Conservation (phyloP, 2,329 filamentous ascomycete species). For the Fusarium sp. region DNA sequence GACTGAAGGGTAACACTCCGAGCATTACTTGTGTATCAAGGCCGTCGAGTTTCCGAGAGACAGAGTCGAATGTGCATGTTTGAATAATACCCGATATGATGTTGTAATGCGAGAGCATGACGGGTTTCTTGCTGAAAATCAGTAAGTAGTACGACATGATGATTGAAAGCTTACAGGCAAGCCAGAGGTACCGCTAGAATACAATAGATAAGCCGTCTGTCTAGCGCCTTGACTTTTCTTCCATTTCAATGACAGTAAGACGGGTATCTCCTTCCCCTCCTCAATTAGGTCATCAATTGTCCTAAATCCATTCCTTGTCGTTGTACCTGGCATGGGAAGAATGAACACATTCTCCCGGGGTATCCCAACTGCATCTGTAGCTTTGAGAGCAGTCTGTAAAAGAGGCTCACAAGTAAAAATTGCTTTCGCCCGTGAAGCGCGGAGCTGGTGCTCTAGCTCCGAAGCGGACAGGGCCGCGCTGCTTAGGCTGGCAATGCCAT, state of each 20-base stretch:
- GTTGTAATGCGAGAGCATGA: conserved; percentile 85
- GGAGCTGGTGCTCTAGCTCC: conserved; percentile 79
- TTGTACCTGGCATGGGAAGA: conserved; percentile 68
- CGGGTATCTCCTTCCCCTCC: conserved; percentile 66
- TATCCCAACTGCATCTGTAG: conserved; percentile 71
- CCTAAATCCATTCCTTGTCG: conserved; percentile 60
- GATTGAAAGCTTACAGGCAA: conserved; percentile 66
- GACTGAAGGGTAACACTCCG: conserved; percentile 80
- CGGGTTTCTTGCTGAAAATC: conserved; percentile 73
- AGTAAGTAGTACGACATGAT: background rate
- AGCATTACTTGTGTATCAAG: conserved; percentile 63
- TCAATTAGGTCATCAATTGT: conserved; percentile 74
- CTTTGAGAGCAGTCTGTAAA: conserved; percentile 71
- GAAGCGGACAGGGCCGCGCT: conserved; percentile 78
- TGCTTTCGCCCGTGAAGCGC: conserved; percentile 74
- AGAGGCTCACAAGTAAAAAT: conserved; percentile 78
- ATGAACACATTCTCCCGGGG: conserved; percentile 74
- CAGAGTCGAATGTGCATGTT: conserved; percentile 58
- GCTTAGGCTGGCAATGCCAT: conserved; percentile 77
- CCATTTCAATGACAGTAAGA: conserved; percentile 67
- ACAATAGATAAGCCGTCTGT: conserved; percentile 81
- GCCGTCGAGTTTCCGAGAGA: conserved; percentile 50
- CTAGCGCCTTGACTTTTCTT: conserved; percentile 72
- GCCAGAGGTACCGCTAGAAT: conserved; percentile 83
- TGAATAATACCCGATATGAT: conserved; percentile 82